Base-by-base conservation (phyloP, 495 filamentous ascomycete species). In the Halenospora varia region DNA sequence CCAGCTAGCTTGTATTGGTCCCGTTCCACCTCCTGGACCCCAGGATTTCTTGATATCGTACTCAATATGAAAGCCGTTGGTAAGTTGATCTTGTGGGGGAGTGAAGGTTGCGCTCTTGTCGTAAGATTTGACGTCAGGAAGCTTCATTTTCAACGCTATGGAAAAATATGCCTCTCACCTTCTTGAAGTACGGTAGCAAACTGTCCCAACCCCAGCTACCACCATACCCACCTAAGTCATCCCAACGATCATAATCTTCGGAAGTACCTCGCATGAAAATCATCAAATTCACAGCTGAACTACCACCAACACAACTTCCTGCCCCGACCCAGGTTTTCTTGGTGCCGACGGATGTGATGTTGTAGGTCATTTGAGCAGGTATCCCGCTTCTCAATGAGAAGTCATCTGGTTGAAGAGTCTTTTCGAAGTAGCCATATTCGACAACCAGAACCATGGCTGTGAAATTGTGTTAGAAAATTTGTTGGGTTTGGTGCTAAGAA, bases 161-260 rank as follows among this genome's bases (percentile, higher is more conserved):
- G n/a, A n/a, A n/a, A n/a, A n/a, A n/a, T n/a, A n/a, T n/a, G n/a
- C 9, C 47, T 24, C 10, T 49, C 25, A 25, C 47, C 47, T 49
- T 49, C 24, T 52, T 58, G 35, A 68, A 60, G 25, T 52, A 60
- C 18, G 41, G 20, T 42, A 62, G 39, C 39, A 68, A 25, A 11
- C 24, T 50, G 15, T 61, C 51, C 65, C 65, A 68, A 13, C 59
- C 48, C 68, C 68, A 70, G 9, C n/a, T 13, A 2, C 4, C 3
- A 44, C 59, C 53, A 1, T 26, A 70, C 59, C 83, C 85, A 2
- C 86, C 84, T 2, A 86, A 64, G 3, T 62, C 66, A 54, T 76
- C 71, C 84, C 85, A 87, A 2, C 75, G 70, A 60, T 87, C 79
- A 57, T 79, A 83, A 62, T 83, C 77, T n/a, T 64, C 70, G 0